phyloP scores from a whole-genome alignment of 805 yeast species.

The Pichia sporocuriosa region DNA sequence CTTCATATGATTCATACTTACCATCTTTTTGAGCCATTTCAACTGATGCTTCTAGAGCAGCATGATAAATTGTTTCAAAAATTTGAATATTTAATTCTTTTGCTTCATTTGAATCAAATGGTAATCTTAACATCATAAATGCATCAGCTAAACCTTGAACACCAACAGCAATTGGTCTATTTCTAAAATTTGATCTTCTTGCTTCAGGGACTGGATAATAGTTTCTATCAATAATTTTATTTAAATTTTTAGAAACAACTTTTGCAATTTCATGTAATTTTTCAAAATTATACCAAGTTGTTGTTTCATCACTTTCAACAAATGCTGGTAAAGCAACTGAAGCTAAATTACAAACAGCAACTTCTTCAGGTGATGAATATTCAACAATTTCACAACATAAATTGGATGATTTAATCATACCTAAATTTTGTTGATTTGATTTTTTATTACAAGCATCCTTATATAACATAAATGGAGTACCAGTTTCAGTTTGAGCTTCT shows the following conservation, averaged over 20 bases:
- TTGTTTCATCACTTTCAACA: conserved; percentile 37
- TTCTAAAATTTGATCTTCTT: conserved; percentile 44
- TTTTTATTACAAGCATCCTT: conserved; percentile 56
- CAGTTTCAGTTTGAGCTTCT: conserved; percentile 60
- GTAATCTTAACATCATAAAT: conserved; percentile 48
- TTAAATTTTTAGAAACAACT: conserved; percentile 49
- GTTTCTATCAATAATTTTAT: conserved; percentile 50
- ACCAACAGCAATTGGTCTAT: conserved; percentile 58
- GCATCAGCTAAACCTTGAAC: conserved; percentile 60
- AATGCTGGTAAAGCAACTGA: conserved; percentile 53
- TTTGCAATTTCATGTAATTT: conserved; percentile 49
- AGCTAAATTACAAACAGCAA: conserved; percentile 57
- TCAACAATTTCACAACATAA: conserved; percentile 61
- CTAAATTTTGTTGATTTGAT: conserved; percentile 55
- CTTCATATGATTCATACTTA: conserved; percentile 42
- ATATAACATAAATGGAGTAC: conserved; percentile 59
- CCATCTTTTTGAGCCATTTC: conserved; percentile 50
- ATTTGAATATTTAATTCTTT: conserved; percentile 50
- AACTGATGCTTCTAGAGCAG: conserved; percentile 48
- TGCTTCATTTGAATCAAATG: conserved; percentile 53
- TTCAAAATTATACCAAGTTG: conserved; percentile 47
- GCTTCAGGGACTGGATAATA: conserved; percentile 53
- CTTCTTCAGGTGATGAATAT: conserved; percentile 51
- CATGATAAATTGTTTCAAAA: conserved; percentile 57
- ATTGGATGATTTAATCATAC: conserved; percentile 53